Conservation (phyloP, 768 basidiomycete genomes). For the Psilocybe sp. region DNA sequence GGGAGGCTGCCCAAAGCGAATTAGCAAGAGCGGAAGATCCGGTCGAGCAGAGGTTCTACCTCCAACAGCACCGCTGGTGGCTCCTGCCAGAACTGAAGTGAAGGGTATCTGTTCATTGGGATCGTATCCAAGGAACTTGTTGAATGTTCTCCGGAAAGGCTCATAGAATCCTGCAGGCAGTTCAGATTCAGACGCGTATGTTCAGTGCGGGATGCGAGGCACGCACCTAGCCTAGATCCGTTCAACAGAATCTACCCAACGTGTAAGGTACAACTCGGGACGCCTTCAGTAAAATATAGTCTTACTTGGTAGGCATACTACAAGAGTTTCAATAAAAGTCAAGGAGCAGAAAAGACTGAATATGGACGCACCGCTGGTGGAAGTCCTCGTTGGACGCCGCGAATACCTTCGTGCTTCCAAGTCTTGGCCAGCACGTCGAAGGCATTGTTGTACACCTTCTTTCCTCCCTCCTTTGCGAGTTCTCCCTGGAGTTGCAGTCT, state of each 20-base stretch:
- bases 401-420: constrained; percentile 83
- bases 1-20: constrained; percentile 41
- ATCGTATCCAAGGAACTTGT: constrained; percentile 62
- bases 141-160: constrained; percentile 74
- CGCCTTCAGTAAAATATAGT: not conserved
- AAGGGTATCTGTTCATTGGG: constrained; percentile 64
- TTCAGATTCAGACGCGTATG: not conserved
- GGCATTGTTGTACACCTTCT: constrained; percentile 85
- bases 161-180: constrained; percentile 83
- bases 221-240: constrained; percentile 80
- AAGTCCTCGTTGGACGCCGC: constrained; percentile 92
- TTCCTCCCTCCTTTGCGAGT: constrained; percentile 68
- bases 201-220: too few species aligned
- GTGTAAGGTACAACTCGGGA: constrained; percentile 3
- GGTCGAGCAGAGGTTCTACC: constrained; percentile 41
- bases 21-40: constrained; percentile 1
- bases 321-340: not conserved
- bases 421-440: constrained; percentile 86
- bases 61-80: constrained; percentile 86
- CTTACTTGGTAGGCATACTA: constrained; percentile 92
- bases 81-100: constrained; percentile 85
- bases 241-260: constrained; percentile 77
- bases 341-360: not conserved
- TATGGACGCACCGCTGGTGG: constrained; percentile 72
- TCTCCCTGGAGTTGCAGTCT: constrained; percentile 96